phyloP scores from a whole-genome alignment of 2,329 filamentous ascomycete species.

The Colletotrichum sp. region DNA sequence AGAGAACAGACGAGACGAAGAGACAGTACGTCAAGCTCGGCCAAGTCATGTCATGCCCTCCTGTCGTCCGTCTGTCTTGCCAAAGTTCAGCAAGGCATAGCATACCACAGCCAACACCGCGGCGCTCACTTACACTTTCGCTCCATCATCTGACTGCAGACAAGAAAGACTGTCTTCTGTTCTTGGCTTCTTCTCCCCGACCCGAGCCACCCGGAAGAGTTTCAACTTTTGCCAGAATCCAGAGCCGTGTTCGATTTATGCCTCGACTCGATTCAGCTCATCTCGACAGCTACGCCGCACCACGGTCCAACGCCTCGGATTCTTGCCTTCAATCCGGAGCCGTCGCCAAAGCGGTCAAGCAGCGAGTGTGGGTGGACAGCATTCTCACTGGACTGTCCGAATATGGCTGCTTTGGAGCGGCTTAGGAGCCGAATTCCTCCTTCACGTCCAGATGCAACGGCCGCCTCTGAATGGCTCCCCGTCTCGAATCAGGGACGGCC shows the following conservation, averaged over 20 bases:
- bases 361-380: not conserved
- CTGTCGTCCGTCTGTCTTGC: not conserved
- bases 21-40: not conserved
- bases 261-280: not conserved
- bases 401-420: constrained; percentile 5
- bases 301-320: not conserved
- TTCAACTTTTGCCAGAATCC: not conserved
- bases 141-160: not conserved
- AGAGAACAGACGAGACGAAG: constrained; percentile 12
- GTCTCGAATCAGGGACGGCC: constrained; percentile 1
- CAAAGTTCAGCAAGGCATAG: not conserved
- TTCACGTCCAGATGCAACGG: not conserved
- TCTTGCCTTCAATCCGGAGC: not conserved
- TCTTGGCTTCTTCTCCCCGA: not conserved
- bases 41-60: not conserved
- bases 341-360: constrained; percentile 14
- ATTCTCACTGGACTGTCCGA: not conserved
- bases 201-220: not conserved
- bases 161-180: not conserved
- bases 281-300: not conserved
- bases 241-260: not conserved
- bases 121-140: constrained; percentile 11
- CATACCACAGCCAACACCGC: not conserved
- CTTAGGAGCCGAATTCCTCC: constrained; percentile 11
- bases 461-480: constrained; percentile 11